Evolutionary conservation across 495 filamentous ascomycete species (phyloP), one percentile per base, ranked within the genome.

Genomic region (Jackrogersella minutella): DNA sequence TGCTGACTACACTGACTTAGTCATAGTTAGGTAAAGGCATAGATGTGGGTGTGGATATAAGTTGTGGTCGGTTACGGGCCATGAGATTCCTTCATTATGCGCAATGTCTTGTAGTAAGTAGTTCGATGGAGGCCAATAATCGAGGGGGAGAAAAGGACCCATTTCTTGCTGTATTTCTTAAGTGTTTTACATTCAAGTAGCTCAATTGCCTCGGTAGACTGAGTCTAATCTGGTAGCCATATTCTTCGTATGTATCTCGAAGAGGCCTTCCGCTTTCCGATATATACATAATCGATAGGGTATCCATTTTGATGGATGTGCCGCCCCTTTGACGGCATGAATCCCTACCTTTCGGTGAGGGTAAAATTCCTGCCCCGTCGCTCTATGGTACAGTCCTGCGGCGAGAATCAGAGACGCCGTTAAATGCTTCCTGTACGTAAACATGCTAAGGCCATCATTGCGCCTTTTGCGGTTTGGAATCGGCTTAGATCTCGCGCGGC

Each of bases 401-500:
- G n/a, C 1, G 8, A 30, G 16, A 39, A 3, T 28, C 28, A 43
- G 21, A 26, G 17, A 21, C 50, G 52, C 17, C 14, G 14, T 34
- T 11, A 26, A 34, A 47, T 53, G 36, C 46, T 46, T 43, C 34
- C 8, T 33, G 34, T 14, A 41, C 17, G 43, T 11, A 41, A 19
- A 46, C 39, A 57, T 60, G 6, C 11, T 1, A 28, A 33, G 17
- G 36, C 39, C 3, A 31, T 56, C 21, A 62, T 63, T 43, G 47
- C 30, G 53, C 17, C 22, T 58, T 21, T 46, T 56, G 58, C n/a
- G 52, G 46, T 50, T 54, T 33, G 13, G 59, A 62, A 8, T 56
- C 37, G 17, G 10, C 46, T 33, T 16, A 39, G n/a, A 62, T 17
- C 9, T 73, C 61, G 2, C 28, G 43, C 9, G 72, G 72, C 54